Evolutionary conservation across 1,139 yeast genomes (phyloP).

Genomic region (Blastobotrys serpentis): DNA sequence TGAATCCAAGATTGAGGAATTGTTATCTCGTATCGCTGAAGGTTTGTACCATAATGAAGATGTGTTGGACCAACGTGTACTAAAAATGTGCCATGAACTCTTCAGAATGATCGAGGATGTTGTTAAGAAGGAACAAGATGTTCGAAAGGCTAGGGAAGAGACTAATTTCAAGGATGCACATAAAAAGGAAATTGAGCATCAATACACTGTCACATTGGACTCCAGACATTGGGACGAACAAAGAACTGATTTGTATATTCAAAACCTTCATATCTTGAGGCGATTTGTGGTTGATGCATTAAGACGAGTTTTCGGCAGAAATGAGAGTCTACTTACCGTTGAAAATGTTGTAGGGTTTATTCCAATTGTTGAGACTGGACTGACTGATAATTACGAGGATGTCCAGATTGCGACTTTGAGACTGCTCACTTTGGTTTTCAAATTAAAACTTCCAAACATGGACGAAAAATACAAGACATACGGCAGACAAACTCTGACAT

Average conservation of each 20-base stretch:
- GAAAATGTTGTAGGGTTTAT: slow-evolving; percentile 69
- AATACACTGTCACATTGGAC: slow-evolving; percentile 67
- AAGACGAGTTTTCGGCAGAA: slow-evolving; percentile 66
- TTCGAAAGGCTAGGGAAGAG: slow-evolving; percentile 34
- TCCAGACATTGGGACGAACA: slow-evolving; percentile 57
- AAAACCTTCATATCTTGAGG: slow-evolving; percentile 53
- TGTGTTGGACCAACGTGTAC: slow-evolving; percentile 58
- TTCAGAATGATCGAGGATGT: slow-evolving; percentile 52
- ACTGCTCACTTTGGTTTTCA: slow-evolving; percentile 58
- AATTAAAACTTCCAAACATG: slow-evolving; percentile 61
- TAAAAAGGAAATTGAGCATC: slow-evolving; percentile 38
- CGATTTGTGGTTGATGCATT: slow-evolving; percentile 77
- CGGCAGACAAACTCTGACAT: slow-evolving; percentile 53
- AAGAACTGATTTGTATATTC: slow-evolving; percentile 49
- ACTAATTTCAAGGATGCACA: slow-evolving; percentile 26
- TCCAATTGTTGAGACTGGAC: slow-evolving; percentile 63
- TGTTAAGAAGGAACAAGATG: slow-evolving; percentile 28
- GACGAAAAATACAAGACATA: slow-evolving; percentile 41
- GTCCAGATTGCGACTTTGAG: slow-evolving; percentile 68
- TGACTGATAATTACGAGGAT: slow-evolving; percentile 69
- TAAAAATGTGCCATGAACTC: slow-evolving; percentile 73
- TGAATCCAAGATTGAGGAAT: slow-evolving; percentile 75
- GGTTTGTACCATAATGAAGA: slow-evolving; percentile 72
- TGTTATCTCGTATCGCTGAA: slow-evolving; percentile 68
- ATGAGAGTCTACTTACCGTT: slow-evolving; percentile 53